Percentiles rank a stretch among this genome's conserved stretches.
Conservation (phyloP, 768 basidiomycete species). For the Calocera cornea region DNA sequence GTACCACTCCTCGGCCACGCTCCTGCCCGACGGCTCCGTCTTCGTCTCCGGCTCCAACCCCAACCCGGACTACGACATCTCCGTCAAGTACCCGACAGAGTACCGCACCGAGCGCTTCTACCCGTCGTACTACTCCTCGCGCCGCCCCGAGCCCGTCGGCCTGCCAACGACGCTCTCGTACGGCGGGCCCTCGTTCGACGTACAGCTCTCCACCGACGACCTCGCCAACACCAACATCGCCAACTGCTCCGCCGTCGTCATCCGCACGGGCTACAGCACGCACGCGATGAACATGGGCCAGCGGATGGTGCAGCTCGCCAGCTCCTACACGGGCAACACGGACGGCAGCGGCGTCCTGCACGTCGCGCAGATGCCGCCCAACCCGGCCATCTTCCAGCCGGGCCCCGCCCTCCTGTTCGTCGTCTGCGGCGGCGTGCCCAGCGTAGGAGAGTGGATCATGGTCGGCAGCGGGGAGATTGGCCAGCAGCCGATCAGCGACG, state of each 20-base stretch:
- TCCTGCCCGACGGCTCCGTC: conserved; percentile 74
- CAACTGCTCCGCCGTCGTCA: conserved; percentile 59
- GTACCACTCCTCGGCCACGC: conserved; percentile 86
- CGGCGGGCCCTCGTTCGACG: conserved; percentile 68
- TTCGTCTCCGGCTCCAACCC: conserved; percentile 89
- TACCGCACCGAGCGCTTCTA: conserved; percentile 83
- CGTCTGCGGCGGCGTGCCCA: conserved; percentile 72
- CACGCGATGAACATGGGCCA: conserved; percentile 76
- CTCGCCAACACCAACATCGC: conserved; percentile 55
- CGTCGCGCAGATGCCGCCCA: conserved; percentile 70
- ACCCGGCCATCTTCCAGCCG: conserved; percentile 74
- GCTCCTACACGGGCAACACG: conserved; percentile 66
- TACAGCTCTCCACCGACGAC: conserved; percentile 50
- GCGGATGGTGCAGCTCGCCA: conserved; percentile 67
- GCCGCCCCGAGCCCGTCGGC: conserved; percentile 55
- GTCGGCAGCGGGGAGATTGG: conserved; percentile 72
- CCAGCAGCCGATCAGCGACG: conserved; percentile 36
- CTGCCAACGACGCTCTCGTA: conserved; percentile 67
- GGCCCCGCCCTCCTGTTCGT: conserved; percentile 78
- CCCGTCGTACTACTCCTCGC: conserved; percentile 69
- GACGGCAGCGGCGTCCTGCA: conserved; percentile 68
- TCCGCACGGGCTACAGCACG: conserved; percentile 57
- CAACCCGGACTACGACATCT: conserved; percentile 60
- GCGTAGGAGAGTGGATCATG: conserved; percentile 60
- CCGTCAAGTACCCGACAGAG: conserved; percentile 53